Evolutionary conservation across 495 filamentous ascomycete species (phyloP).

Genomic region (Xylaria scruposa): DNA sequence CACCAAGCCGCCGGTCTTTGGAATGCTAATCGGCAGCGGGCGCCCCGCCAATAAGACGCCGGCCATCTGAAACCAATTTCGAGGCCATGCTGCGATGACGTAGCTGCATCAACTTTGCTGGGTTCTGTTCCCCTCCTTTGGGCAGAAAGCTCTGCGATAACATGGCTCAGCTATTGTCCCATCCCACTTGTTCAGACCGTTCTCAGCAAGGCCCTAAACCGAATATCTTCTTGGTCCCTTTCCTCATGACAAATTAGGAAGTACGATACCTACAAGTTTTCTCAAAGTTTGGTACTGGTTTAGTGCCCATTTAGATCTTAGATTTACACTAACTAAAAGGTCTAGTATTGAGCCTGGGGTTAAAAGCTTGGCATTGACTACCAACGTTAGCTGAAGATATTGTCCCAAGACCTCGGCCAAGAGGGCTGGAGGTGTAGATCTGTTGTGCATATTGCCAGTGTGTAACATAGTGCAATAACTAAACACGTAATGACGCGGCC

Average conservation of each 20-base stretch:
- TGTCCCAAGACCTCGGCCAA: too few relatives aligned
- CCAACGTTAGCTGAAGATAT: too few relatives aligned
- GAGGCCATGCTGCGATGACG: conserved; percentile 10
- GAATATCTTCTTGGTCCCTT: neutral
- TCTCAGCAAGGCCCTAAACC: too few relatives aligned
- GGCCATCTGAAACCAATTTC: neutral
- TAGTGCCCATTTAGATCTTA: neutral
- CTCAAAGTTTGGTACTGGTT: neutral
- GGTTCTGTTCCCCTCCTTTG: neutral
- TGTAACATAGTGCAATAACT: neutral
- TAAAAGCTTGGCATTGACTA: too few relatives aligned
- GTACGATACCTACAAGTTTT: neutral
- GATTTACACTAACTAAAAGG: neutral
- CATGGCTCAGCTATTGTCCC: neutral
- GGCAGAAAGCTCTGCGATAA: too few relatives aligned
- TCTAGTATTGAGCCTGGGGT: too few relatives aligned
- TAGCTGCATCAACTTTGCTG: neutral
- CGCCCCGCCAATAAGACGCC: conserved; percentile 8
- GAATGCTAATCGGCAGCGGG: neutral
- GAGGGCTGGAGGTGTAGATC: too few relatives aligned
- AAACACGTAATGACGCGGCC: neutral
- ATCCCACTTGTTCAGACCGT: neutral
- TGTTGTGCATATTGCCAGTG: too few relatives aligned
- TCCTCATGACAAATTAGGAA: neutral
- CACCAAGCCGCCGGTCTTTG: neutral